Evolutionary conservation across 495 filamentous ascomycete genomes (phyloP).

Genomic region (Aspergillus bridgeri): DNA sequence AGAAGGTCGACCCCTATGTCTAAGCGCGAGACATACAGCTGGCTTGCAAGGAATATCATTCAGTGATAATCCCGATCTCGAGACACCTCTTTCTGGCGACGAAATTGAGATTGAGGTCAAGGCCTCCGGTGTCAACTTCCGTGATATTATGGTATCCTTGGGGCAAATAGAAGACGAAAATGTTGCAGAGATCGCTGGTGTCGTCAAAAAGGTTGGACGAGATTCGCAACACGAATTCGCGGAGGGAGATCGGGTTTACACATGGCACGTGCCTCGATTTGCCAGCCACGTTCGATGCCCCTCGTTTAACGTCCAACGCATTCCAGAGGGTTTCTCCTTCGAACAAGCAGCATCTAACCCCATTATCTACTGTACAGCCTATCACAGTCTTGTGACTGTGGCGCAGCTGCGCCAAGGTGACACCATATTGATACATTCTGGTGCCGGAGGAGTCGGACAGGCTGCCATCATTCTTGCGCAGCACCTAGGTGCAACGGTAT

Average conservation of each 20-base stretch:
- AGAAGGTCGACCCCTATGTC: too few species aligned
- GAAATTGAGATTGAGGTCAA: slow-evolving; percentile 26
- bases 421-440: slow-evolving; percentile 33
- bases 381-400: neutral
- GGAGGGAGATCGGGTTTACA: slow-evolving; percentile 5
- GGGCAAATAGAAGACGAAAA: slow-evolving; percentile 27
- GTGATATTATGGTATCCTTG: slow-evolving; percentile 39
- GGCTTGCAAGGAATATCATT: slow-evolving; percentile 11
- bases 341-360: slow-evolving; percentile 1
- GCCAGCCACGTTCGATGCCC: neutral
- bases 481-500: slow-evolving; percentile 54
- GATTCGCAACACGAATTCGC: slow-evolving; percentile 16
- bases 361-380: neutral
- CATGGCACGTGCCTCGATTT: too few species aligned
- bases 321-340: slow-evolving; percentile 2
- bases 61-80: slow-evolving; percentile 11
- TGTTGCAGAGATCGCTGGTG: slow-evolving; percentile 42
- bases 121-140: slow-evolving; percentile 40
- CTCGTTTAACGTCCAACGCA: neutral
- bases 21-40: slow-evolving; percentile 1
- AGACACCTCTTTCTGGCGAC: slow-evolving; percentile 9
- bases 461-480: slow-evolving; percentile 57
- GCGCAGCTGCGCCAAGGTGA: neutral
- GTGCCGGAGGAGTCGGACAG: slow-evolving; percentile 57
- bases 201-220: slow-evolving; percentile 25